A percentile compares a stretch with the other conserved stretches of the same genome.
Conservation (phyloP, 75 land plant species). For the Sequoiadendron giganteum region DNA sequence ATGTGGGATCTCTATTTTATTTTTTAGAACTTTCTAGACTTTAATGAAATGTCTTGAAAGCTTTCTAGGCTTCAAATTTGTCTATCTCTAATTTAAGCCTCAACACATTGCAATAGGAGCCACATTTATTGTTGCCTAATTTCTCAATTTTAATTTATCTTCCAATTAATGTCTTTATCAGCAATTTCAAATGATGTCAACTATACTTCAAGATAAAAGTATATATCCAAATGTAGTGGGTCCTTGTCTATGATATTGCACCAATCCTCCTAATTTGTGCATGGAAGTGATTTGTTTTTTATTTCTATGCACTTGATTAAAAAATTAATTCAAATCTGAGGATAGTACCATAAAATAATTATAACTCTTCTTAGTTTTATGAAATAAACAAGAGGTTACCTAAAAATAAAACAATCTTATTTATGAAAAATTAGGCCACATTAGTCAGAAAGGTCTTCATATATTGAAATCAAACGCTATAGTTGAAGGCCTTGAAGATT, state of each 20-base stretch:
- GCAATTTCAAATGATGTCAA: conserved; percentile 54
- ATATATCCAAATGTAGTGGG: not conserved
- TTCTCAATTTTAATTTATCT: too few species aligned
- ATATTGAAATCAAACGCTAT: too few species aligned
- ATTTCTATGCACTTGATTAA: not conserved
- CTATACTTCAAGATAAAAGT: conserved; percentile 43
- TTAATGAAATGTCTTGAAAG: not conserved
- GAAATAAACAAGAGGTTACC: too few species aligned
- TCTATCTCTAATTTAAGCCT: conserved; percentile 71
- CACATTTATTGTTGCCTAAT: conserved; percentile 57
- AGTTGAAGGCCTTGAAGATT: too few species aligned
- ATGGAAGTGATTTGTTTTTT: not conserved
- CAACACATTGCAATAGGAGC: conserved; percentile 76
- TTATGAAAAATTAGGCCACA: too few species aligned
- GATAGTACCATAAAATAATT: too few species aligned
- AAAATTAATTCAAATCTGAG: too few species aligned
- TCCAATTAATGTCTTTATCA: conserved; percentile 40
- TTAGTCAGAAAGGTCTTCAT: too few species aligned
- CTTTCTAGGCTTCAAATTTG: conserved; percentile 47
- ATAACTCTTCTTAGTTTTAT: too few species aligned
- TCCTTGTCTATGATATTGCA: not conserved
- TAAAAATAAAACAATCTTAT: too few species aligned
- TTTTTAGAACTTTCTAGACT: not conserved
- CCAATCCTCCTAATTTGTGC: not conserved
- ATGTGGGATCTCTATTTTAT: not conserved